phyloP scores from a whole-genome alignment of 805 yeast genomes.

The Saturnispora hagleri region DNA sequence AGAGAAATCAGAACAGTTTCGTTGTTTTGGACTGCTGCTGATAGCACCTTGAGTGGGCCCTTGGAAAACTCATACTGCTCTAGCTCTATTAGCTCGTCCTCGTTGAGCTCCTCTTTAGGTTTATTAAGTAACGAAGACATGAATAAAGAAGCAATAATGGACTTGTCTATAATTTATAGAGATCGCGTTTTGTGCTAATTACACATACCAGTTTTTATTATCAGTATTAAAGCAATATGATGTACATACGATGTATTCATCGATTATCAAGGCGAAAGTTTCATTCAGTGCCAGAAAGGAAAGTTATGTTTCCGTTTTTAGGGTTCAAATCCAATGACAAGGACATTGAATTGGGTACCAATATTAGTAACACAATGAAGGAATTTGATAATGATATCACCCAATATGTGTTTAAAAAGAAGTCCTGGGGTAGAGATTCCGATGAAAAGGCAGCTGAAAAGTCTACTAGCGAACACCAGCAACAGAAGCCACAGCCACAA shows the following conservation, averaged over 20 bases:
- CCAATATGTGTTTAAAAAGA: conserved; percentile 1
- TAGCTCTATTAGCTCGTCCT: conserved; percentile 64
- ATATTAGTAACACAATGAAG: conserved; percentile 6
- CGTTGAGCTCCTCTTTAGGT: conserved; percentile 73
- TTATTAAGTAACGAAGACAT: conserved; percentile 52
- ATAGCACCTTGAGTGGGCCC: conserved; percentile 89
- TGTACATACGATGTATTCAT: neutral
- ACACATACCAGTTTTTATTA: neutral
- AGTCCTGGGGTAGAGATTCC: neutral
- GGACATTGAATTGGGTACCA: conserved; percentile 7
- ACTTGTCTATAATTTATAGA: neutral
- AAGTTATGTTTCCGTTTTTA: conserved; percentile 5
- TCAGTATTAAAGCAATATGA: neutral
- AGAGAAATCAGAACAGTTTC: conserved; percentile 77
- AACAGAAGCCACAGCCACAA: neutral
- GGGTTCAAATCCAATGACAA: conserved; percentile 5
- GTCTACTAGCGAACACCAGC: neutral
- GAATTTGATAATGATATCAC: conserved; percentile 8
- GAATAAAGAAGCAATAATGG: neutral
- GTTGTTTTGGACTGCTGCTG: conserved; percentile 59
- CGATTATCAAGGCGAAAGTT: neutral
- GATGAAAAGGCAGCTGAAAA: neutral
- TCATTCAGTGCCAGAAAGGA: neutral
- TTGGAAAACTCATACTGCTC: conserved; percentile 85
- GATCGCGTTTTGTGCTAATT: neutral